phyloP scores from a whole-genome alignment of 768 basidiomycete genomes.

The Suillus luteus region DNA sequence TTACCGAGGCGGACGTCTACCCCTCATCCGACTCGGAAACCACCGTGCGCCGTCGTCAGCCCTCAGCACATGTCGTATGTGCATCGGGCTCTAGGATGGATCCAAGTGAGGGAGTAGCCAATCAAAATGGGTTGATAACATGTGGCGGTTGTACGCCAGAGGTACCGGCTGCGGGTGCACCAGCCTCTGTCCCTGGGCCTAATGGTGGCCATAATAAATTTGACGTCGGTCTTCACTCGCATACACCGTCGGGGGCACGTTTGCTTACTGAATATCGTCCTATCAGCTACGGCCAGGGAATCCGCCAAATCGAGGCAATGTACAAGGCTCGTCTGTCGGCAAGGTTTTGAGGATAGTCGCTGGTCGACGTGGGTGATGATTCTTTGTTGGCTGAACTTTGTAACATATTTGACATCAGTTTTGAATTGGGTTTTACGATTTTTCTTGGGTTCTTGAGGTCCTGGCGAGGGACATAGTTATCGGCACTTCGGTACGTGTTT shows the following conservation, averaged over 20 bases:
- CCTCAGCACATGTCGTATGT: neutral
- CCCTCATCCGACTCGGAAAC: neutral
- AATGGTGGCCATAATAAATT: constrained; percentile 3
- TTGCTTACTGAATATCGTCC: constrained; percentile 25
- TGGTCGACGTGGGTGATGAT: constrained; percentile 26
- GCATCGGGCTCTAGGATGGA: neutral
- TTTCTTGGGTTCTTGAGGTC: constrained; percentile 26
- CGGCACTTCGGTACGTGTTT: neutral
- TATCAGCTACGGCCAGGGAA: constrained; percentile 24
- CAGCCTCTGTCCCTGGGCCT: neutral
- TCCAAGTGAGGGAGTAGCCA: neutral
- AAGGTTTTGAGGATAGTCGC: constrained; percentile 26
- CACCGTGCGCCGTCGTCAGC: constrained; percentile 3
- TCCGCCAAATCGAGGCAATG: constrained; percentile 13
- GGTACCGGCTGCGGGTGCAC: neutral
- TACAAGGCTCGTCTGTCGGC: constrained; percentile 15
- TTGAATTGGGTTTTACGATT: constrained; percentile 24
- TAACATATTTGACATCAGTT: constrained; percentile 20
- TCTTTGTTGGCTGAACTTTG: neutral
- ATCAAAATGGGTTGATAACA: neutral
- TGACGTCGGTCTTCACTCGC: constrained; percentile 8
- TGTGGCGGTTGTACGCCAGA: constrained; percentile 2
- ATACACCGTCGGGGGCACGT: constrained; percentile 14
- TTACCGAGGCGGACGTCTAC: constrained; percentile 6
- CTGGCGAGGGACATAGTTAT: constrained; percentile 20